Evolutionary conservation across 371 early-diverging fungal species (phyloP), one percentile per base, ranked within the genome.

Genomic region (Batkoa obscura): DNA sequence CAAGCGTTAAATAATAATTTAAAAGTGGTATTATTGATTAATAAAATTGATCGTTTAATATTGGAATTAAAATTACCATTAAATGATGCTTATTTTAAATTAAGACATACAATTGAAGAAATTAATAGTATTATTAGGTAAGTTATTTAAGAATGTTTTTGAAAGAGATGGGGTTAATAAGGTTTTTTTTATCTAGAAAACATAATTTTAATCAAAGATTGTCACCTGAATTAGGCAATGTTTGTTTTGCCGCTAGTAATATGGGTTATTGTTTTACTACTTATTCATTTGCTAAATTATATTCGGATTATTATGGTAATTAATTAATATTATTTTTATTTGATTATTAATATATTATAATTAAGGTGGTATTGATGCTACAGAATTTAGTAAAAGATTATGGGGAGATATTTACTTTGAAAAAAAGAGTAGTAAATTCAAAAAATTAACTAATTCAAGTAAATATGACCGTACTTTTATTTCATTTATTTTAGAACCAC

Each of bases 401-500:
- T 98, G 98, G 98, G 97, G 97, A 37, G 91, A 98, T 64, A 75
- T 97, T 15, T 93, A 81, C 66, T 93, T 80, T 67, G 82, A 93
- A 61, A 63, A 77, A 0, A 76, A 77, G 46, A 77, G 75, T 17
- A 77, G 91, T 32, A 75, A 75, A 6, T 97, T 97, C 72, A 74
- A 80, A 42, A 80, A 86, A 34, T 75, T 79, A 60, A 64, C 81
- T 8, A 47, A 75, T 58, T 75, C 74, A 42, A 67, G 70, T 5
- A 64, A 71, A 30, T 68, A 69, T 45, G 72, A 77, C 62, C 78
- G 90, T n/a, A 77, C 91, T 4, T 98, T 98, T 72, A 83, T 91
- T n/a, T 88, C 94, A 64, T 98, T 98, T 62, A 83, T 98, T 58
- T 66, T 98, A 13, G 90, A 94, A 60, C 98, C 98, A 8, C 68